These are phyloP conservation scores for Teratosphaeria viscida DNA, from an alignment of 2,329 filamentous ascomycete genomes.

Conservation along the genomic window DNA sequence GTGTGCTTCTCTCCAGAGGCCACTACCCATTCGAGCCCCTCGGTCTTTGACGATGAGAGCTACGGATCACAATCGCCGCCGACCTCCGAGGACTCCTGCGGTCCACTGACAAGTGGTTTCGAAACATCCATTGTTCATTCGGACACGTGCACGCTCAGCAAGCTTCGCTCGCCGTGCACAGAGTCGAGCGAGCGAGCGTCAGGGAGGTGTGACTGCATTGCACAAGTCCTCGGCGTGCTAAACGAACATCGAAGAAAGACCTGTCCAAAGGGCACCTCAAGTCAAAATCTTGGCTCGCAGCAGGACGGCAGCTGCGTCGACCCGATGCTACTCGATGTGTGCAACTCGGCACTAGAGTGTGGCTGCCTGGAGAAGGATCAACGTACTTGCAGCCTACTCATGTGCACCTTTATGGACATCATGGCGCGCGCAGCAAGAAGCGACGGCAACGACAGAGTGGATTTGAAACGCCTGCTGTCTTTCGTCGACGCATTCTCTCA, in stretches of 20 bases:
- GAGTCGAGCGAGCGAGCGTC: not conserved
- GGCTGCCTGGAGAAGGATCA: not conserved
- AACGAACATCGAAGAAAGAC: not conserved
- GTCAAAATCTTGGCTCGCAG: not conserved
- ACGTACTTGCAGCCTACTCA: not conserved
- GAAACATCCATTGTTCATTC: not conserved
- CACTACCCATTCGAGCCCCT: not conserved
- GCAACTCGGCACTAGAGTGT: not conserved
- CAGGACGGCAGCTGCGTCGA: not conserved
- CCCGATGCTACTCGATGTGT: not conserved
- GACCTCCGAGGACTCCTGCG: not conserved
- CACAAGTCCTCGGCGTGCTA: not conserved
- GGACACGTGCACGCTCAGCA: not conserved
- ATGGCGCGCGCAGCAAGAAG: not conserved
- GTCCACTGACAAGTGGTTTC: not conserved
- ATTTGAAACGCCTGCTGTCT: not conserved
- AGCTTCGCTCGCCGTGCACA: not conserved
- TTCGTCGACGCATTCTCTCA: not conserved
- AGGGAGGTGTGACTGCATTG: not conserved
- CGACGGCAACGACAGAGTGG: not conserved
- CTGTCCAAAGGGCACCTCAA: not conserved
- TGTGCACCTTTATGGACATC: not conserved
- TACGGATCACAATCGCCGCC: not conserved
- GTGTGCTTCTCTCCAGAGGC: not conserved
- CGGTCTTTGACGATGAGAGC: not conserved